These are phyloP conservation scores for Turritis glabra DNA, from an alignment of 345 rosid genomes.

Conservation along the genomic window DNA sequence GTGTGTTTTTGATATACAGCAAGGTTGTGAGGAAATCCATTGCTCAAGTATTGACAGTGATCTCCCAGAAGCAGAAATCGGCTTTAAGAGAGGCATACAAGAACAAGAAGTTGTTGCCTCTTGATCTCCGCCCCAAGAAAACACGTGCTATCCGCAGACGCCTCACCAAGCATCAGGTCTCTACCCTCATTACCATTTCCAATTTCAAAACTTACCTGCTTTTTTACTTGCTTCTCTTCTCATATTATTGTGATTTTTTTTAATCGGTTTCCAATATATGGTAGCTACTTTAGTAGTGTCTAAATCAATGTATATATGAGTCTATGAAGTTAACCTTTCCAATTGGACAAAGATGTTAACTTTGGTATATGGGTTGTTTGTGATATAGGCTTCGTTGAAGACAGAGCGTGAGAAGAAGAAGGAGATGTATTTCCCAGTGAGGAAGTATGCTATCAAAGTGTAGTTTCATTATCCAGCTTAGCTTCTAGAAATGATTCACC, in stretches of 20 bases:
- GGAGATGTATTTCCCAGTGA: slow-evolving; percentile 67
- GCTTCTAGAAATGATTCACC: not conserved
- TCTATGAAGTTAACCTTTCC: not conserved
- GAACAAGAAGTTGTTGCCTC: slow-evolving; percentile 84
- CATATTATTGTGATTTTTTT: too few relatives aligned
- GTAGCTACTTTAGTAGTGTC: not conserved
- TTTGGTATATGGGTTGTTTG: not conserved
- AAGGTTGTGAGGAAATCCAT: slow-evolving; percentile 89
- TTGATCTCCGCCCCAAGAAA: slow-evolving; percentile 95
- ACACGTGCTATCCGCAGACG: slow-evolving; percentile 90
- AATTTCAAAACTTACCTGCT: not conserved
- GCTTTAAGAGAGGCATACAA: slow-evolving; percentile 78
- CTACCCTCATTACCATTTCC: not conserved
- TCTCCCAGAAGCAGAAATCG: slow-evolving; percentile 81
- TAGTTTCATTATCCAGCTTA: slow-evolving; percentile 14
- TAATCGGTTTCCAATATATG: not conserved
- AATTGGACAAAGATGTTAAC: not conserved
- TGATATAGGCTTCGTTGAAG: slow-evolving; percentile 56
- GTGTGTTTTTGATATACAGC: slow-evolving; percentile 39
- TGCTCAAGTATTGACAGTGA: slow-evolving; percentile 89
- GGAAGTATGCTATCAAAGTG: slow-evolving; percentile 54
- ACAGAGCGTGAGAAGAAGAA: slow-evolving; percentile 69
- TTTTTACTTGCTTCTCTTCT: not conserved
- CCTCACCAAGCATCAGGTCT: slow-evolving; percentile 87
- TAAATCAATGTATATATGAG: not conserved